These are phyloP conservation scores for Scalesia atractyloides DNA, from an alignment of 129 eudicot genomes.

Conservation along the genomic window DNA sequence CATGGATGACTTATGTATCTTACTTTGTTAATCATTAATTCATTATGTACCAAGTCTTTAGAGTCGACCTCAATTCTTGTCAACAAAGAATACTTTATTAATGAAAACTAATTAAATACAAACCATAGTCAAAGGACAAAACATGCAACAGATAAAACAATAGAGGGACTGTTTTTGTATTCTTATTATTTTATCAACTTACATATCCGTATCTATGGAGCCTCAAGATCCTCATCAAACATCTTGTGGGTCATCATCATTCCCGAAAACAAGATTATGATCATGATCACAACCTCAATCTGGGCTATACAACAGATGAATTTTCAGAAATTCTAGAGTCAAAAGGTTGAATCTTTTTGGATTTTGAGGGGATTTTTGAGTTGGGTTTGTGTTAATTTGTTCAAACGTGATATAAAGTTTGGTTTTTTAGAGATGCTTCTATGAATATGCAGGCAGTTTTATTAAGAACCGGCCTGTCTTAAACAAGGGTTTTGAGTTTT, in stretches of 20 bases:
- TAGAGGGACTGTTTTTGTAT: conserved; percentile 19
- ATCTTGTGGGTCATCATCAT: conserved; percentile 31
- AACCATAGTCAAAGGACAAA: conserved; percentile 17
- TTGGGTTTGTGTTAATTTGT: conserved; percentile 22
- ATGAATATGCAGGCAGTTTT: conserved; percentile 12
- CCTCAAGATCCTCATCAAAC: conserved; percentile 26
- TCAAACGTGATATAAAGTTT: conserved; percentile 5
- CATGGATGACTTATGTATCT: neutral
- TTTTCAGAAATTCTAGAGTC: neutral
- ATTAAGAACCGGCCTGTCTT: neutral
- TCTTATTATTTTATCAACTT: neutral
- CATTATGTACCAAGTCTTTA: conserved; percentile 10
- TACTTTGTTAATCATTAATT: neutral
- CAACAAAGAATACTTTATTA: neutral
- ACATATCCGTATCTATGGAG: conserved; percentile 11
- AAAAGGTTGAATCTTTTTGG: neutral
- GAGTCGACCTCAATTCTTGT: conserved; percentile 26
- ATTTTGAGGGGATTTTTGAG: neutral
- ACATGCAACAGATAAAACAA: neutral
- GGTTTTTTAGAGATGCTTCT: neutral
- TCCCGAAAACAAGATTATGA: conserved; percentile 13
- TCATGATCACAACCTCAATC: conserved; percentile 19
- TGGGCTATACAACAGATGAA: neutral
- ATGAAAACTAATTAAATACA: neutral
- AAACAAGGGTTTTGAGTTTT: neutral